phyloP scores from a whole-genome alignment of 2,329 filamentous ascomycete species.

The Scedosporium boydii region DNA sequence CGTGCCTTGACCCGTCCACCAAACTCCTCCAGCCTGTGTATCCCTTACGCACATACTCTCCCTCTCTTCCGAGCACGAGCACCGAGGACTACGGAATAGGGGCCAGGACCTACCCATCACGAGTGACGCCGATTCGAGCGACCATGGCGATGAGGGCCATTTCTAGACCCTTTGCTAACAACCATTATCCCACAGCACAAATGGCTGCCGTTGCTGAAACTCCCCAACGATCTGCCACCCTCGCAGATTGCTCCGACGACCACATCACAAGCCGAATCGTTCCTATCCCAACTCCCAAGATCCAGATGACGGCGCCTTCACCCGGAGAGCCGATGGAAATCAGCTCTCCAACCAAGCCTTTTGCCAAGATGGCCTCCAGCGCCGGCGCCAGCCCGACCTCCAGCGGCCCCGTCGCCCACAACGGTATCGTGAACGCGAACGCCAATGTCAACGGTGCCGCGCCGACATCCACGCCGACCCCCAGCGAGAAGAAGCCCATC shows the following conservation, averaged over 20 bases:
- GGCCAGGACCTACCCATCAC: background rate
- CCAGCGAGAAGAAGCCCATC: constrained; percentile 19
- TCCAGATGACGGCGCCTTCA: constrained; percentile 49
- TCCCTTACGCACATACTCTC: background rate
- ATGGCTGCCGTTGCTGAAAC: constrained; percentile 12
- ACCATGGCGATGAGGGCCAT: constrained; percentile 2
- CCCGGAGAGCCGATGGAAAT: constrained; percentile 54
- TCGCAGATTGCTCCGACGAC: constrained; percentile 8
- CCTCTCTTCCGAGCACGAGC: background rate
- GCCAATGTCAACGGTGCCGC: constrained; percentile 15
- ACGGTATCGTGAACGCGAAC: constrained; percentile 34
- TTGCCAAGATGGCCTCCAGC: constrained; percentile 12
- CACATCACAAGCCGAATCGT: constrained; percentile 23
- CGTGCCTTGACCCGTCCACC: background rate
- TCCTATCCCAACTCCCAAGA: constrained; percentile 46
- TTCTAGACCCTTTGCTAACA: background rate
- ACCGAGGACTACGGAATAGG: background rate
- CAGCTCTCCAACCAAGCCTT: constrained; percentile 40
- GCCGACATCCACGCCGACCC: constrained; percentile 7
- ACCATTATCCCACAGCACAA: background rate
- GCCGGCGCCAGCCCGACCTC: background rate
- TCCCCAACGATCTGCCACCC: constrained; percentile 9
- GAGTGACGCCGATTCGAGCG: background rate
- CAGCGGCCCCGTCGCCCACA: constrained; percentile 20
- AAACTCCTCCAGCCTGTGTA: background rate